These are phyloP conservation scores for Hemisphaericaspora nanyangensis DNA, from an alignment of 805 yeast species.

Conservation along the genomic window DNA sequence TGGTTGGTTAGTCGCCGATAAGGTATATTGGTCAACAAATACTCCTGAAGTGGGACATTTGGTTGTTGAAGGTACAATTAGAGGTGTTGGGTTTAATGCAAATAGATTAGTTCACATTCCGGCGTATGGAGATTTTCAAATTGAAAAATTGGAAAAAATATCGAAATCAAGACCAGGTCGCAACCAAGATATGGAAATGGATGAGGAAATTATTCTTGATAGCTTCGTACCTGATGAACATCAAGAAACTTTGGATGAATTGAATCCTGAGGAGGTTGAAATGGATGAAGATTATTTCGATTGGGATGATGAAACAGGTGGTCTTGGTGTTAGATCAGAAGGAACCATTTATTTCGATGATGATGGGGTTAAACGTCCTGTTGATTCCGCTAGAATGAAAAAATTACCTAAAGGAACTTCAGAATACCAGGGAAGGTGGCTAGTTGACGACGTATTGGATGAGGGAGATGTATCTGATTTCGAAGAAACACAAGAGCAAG, in stretches of 20 bases:
- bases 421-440: conserved; percentile 75
- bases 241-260: conserved; percentile 58
- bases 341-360: conserved; percentile 49
- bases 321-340: conserved; percentile 51
- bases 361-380: conserved; percentile 7
- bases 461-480: conserved; percentile 39
- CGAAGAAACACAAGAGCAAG: conserved; percentile 42
- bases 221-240: conserved; percentile 28
- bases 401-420: conserved; percentile 66
- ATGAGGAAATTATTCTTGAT: conserved; percentile 20
- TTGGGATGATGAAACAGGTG: conserved; percentile 20
- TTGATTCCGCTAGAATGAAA: conserved; percentile 9
- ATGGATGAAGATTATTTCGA: conserved; percentile 40
- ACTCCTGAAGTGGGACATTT: conserved; percentile 28
- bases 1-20: conserved; percentile 80
- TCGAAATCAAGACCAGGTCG: conserved; percentile 3
- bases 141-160: conserved; percentile 60
- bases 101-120: conserved; percentile 82
- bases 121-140: conserved; percentile 83
- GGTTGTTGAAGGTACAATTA: conserved; percentile 73
- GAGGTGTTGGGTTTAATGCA: conserved; percentile 81
- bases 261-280: conserved; percentile 52
- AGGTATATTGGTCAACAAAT: conserved; percentile 39
- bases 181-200: conserved; percentile 7
- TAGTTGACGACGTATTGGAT: conserved; percentile 50